Evolutionary conservation across 139 green algal genomes (phyloP).

Genomic region (Picochlorum sp.): DNA sequence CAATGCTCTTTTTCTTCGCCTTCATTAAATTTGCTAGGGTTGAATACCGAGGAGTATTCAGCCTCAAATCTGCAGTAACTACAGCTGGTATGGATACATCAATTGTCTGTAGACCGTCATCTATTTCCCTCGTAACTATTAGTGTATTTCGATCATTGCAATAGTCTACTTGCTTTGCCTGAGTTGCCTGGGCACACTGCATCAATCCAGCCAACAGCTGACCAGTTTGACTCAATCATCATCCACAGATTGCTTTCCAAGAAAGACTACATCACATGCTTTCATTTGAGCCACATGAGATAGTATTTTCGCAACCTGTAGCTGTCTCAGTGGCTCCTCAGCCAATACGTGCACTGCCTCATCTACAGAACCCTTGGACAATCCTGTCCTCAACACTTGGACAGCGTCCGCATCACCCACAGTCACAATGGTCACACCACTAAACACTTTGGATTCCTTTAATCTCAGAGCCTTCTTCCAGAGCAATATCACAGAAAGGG

Average conservation of each 20-base stretch:
- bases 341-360: slow-evolving; percentile 61
- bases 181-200: slow-evolving; percentile 86
- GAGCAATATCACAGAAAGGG: slow-evolving; percentile 93
- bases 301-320: slow-evolving; percentile 73
- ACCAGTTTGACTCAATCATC: slow-evolving; percentile 85
- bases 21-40: slow-evolving; percentile 90
- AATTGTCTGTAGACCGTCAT: slow-evolving; percentile 73
- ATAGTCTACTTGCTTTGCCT: slow-evolving; percentile 74
- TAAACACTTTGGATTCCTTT: slow-evolving; percentile 58
- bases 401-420: slow-evolving; percentile 62
- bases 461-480: slow-evolving; percentile 87
- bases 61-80: slow-evolving; percentile 80
- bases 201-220: slow-evolving; percentile 88
- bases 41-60: slow-evolving; percentile 89
- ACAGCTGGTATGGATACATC: slow-evolving; percentile 75
- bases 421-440: slow-evolving; percentile 77
- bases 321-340: slow-evolving; percentile 47
- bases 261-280: slow-evolving; percentile 49
- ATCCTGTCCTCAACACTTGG: slow-evolving; percentile 75
- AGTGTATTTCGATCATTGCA: slow-evolving; percentile 24
- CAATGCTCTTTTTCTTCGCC: slow-evolving; percentile 84
- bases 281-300: slow-evolving; percentile 53
- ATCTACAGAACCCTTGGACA: slow-evolving; percentile 83
- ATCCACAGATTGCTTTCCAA: slow-evolving; percentile 95
- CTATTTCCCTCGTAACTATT: slow-evolving; percentile 50